A percentile compares a stretch with the other conserved stretches of the same genome.
Evolutionary conservation across 1,139 yeast genomes (phyloP).

Genomic region (Geotrichum bryndzae): DNA sequence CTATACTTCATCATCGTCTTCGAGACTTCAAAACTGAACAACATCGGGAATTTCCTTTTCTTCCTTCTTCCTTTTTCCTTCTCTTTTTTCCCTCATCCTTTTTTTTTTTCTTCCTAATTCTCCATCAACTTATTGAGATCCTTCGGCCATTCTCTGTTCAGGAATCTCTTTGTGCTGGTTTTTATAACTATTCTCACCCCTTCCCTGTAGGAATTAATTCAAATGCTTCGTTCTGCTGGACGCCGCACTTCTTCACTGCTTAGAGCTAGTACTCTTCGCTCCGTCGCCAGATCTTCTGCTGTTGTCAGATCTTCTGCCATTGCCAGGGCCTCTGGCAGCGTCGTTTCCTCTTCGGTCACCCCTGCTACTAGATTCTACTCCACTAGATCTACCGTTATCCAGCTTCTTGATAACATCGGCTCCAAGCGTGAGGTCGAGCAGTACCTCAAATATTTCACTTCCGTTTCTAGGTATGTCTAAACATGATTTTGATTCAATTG

Average conservation of each 20-base stretch:
- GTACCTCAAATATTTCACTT: slow-evolving; percentile 89
- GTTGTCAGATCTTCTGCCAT: slow-evolving; percentile 4
- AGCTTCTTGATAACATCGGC: slow-evolving; percentile 88
- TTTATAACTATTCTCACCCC: neutral
- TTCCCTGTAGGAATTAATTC: neutral
- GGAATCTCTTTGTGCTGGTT: neutral
- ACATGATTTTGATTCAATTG: neutral
- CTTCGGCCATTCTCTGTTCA: neutral
- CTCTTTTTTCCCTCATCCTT: neutral
- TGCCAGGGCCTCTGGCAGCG: neutral
- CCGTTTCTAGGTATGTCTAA: slow-evolving; percentile 46
- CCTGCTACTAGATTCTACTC: slow-evolving; percentile 35
- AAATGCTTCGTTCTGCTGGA: slow-evolving; percentile 17
- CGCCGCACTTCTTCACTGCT: slow-evolving; percentile 15
- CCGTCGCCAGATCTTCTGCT: slow-evolving; percentile 3
- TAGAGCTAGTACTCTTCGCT: slow-evolving; percentile 11
- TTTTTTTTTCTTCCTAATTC: neutral
- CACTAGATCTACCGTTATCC: slow-evolving; percentile 91
- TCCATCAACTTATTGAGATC: neutral
- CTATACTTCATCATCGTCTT: neutral
- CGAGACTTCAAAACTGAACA: neutral
- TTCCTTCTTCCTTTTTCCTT: neutral
- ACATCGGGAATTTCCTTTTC: neutral
- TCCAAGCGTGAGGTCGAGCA: slow-evolving; percentile 97
- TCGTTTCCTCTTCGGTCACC: neutral